phyloP scores from a whole-genome alignment of 768 basidiomycete species.

The Pisolithus albus region DNA sequence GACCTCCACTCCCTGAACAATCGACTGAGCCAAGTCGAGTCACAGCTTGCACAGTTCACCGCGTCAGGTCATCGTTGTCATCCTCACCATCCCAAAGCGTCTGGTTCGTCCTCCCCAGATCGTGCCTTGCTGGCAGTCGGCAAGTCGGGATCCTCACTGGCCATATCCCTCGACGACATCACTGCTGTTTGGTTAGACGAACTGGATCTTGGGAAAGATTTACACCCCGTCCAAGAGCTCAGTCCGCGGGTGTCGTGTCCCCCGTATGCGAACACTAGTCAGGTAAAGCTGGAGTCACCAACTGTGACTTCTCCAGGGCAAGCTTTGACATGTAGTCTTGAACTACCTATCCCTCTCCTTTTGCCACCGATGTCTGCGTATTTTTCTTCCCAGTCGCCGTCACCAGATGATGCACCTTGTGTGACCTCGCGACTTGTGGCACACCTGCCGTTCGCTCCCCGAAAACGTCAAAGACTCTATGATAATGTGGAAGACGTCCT shows the following conservation, averaged over 20 bases:
- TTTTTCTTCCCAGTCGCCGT: conserved; percentile 17
- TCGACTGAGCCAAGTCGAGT: conserved; percentile 65
- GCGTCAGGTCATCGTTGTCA: conserved; percentile 25
- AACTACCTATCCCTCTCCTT: conserved; percentile 18
- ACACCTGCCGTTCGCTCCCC: conserved; percentile 34
- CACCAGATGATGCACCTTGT: conserved; percentile 17
- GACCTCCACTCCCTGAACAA: conserved; percentile 83
- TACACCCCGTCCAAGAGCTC: conserved; percentile 14
- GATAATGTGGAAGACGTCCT: conserved; percentile 36
- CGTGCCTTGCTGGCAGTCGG: conserved; percentile 34
- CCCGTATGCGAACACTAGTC: conserved; percentile 7
- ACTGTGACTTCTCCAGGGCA: conserved; percentile 20
- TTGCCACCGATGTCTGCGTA: conserved; percentile 15
- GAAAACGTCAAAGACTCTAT: conserved; percentile 32
- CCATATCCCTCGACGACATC: conserved; percentile 52
- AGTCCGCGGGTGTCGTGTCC: conserved; percentile 12
- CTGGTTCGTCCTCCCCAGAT: conserved; percentile 9
- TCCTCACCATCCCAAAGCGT: conserved; percentile 9
- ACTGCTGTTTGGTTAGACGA: conserved; percentile 55
- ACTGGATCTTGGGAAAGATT: conserved; percentile 33
- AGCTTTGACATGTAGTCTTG: conserved; percentile 9
- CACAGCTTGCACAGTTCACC: conserved; percentile 44
- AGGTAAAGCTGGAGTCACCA: conserved; percentile 32
- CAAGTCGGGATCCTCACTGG: conserved; percentile 39
- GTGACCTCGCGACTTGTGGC: conserved; percentile 36